Evolutionary conservation across 1,139 yeast species (phyloP).

Genomic region (Magnusiomyces sp.): DNA sequence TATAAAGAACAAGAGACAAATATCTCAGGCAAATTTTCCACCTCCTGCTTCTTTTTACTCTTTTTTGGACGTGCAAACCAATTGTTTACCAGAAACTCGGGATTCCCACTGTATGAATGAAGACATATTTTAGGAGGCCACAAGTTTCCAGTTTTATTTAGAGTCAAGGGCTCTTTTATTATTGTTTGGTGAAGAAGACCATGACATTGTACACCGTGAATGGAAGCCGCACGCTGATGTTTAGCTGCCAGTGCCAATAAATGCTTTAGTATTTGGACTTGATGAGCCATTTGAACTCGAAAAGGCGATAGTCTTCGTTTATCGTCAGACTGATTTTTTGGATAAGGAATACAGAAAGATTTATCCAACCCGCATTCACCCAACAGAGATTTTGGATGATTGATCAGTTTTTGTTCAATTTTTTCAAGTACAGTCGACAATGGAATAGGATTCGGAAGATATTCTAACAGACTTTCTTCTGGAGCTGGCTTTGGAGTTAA

Average conservation of each 20-base stretch:
- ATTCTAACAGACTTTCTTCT: constrained; percentile 34
- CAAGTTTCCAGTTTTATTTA: constrained; percentile 5
- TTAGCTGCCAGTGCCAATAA: constrained; percentile 50
- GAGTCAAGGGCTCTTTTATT: constrained; percentile 18
- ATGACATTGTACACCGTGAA: constrained; percentile 81
- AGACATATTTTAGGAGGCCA: constrained; percentile 42
- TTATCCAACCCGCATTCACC: constrained; percentile 92
- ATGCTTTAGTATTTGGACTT: constrained; percentile 40
- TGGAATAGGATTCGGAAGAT: constrained; percentile 55
- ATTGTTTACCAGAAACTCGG: constrained; percentile 46
- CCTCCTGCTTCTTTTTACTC: constrained; percentile 13
- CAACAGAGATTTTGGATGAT: constrained; percentile 33
- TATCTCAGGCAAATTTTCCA: constrained; percentile 12
- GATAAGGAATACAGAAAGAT: constrained; percentile 55
- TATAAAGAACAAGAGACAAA: constrained; percentile 52
- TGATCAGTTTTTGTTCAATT: constrained; percentile 28
- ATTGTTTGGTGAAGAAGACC: constrained; percentile 47
- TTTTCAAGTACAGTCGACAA: constrained; percentile 35
- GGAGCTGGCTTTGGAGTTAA: constrained; percentile 36
- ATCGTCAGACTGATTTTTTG: constrained; percentile 26
- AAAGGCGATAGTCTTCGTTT: constrained; percentile 32
- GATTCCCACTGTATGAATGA: constrained; percentile 83
- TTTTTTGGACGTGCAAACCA: constrained; percentile 39
- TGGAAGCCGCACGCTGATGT: constrained; percentile 47
- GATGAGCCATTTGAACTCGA: constrained; percentile 57